phyloP scores from a whole-genome alignment of 129 eudicot genomes.

The Centaurea solstitialis region DNA sequence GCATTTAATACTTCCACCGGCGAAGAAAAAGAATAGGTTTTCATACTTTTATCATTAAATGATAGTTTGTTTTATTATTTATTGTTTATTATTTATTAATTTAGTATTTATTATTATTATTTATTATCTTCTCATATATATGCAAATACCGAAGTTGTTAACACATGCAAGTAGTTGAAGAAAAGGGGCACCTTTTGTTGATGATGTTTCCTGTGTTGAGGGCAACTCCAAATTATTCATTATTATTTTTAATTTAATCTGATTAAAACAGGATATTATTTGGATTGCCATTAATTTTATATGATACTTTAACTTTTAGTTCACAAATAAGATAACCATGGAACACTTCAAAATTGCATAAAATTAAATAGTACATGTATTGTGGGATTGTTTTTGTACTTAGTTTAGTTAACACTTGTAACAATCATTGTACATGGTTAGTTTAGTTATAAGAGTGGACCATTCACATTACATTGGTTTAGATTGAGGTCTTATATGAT shows the following conservation, averaged over 20 bases:
- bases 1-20: slow-evolving; percentile 13
- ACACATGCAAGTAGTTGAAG: background rate
- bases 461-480: no score
- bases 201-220: background rate
- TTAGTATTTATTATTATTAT: no score
- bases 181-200: background rate
- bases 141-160: background rate
- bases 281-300: background rate
- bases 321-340: background rate
- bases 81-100: no score
- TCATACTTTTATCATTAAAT: background rate
- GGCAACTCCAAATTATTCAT: background rate
- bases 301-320: background rate
- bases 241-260: background rate
- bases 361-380: background rate
- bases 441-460: no score
- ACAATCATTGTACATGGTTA: no score
- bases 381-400: background rate
- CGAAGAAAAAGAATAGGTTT: background rate
- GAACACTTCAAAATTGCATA: background rate
- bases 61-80: background rate
- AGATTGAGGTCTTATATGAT: no score
- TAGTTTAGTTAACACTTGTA: background rate
- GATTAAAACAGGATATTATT: background rate
- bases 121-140: no score